phyloP scores from a whole-genome alignment of 352 stramenopile species.

The Globisporangium paddicum region DNA sequence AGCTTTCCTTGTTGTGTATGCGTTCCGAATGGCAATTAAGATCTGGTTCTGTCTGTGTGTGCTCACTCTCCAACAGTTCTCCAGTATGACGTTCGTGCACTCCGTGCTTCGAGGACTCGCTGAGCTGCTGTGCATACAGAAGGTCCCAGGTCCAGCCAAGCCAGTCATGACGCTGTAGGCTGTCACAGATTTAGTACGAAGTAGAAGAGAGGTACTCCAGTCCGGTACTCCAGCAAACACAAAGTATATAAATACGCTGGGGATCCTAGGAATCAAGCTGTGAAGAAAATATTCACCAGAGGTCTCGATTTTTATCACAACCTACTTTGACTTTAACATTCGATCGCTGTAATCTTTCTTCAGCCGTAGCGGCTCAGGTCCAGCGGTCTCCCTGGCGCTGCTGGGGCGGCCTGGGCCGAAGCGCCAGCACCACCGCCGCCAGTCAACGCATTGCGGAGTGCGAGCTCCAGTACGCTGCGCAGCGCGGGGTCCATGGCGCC shows the following conservation, averaged over 20 bases:
- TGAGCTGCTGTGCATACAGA: conserved; percentile 40
- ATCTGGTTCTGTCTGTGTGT: conserved; percentile 4
- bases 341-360: not conserved
- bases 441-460: conserved; percentile 38
- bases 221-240: no score
- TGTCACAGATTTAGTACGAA: not conserved
- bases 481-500: conserved; percentile 30
- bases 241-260: no score
- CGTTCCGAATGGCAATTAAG: no score
- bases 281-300: not conserved
- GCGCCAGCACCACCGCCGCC: conserved; percentile 11
- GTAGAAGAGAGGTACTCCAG: not conserved
- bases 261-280: no score
- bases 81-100: conserved; percentile 43
- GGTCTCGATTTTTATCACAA: not conserved
- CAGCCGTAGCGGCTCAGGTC: conserved; percentile 49
- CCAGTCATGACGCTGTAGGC: conserved; percentile 39
- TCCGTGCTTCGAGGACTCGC: conserved; percentile 37
- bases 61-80: conserved; percentile 27
- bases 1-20: no score
- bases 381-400: conserved; percentile 20
- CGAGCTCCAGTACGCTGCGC: conserved; percentile 35
- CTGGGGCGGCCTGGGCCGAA: not conserved
- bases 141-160: conserved; percentile 24
- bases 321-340: not conserved